These are phyloP conservation scores for Ceratobasidium papillatum DNA, from an alignment of 1,284 basidiomycete species.

Conservation along the genomic window DNA sequence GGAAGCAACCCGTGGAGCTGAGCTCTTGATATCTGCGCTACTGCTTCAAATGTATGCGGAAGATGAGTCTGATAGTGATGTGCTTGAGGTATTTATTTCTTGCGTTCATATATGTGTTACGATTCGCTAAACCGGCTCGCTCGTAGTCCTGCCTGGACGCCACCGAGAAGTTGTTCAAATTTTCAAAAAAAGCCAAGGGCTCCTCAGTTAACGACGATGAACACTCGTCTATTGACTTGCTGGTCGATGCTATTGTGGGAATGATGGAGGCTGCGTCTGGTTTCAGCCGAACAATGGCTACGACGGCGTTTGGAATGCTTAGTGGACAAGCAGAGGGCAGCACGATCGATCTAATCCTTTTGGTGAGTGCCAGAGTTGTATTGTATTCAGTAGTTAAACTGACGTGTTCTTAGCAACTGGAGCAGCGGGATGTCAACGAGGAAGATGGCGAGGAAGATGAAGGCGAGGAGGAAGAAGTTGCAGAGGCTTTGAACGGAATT, in stretches of 20 bases:
- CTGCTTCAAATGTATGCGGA: constrained; percentile 77
- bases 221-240: constrained; percentile 76
- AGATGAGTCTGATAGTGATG: constrained; percentile 59
- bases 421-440: constrained; percentile 66
- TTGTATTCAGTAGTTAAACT: constrained; percentile 7
- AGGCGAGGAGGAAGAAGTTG: constrained; percentile 49
- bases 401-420: constrained; percentile 72
- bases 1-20: constrained; percentile 60
- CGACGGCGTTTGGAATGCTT: constrained; percentile 82
- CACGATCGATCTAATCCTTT: constrained; percentile 84
- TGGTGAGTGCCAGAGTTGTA: constrained; percentile 62
- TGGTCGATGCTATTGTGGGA: constrained; percentile 89
- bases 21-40: constrained; percentile 74
- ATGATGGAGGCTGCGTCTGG: constrained; percentile 86
- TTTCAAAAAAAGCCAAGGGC: constrained; percentile 57
- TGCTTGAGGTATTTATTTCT: constrained; percentile 66
- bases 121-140: constrained; percentile 10
- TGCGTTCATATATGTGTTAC: not conserved
- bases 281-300: constrained; percentile 83
- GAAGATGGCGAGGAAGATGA: constrained; percentile 58
- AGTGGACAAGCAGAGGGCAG: constrained; percentile 73
- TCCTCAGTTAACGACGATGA: constrained; percentile 56
- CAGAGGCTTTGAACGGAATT: constrained; percentile 46
- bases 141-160: constrained; percentile 42
- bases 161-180: constrained; percentile 52